Conservation (phyloP, 495 filamentous ascomycete species). For the Amphirosellinia nigrospora region DNA sequence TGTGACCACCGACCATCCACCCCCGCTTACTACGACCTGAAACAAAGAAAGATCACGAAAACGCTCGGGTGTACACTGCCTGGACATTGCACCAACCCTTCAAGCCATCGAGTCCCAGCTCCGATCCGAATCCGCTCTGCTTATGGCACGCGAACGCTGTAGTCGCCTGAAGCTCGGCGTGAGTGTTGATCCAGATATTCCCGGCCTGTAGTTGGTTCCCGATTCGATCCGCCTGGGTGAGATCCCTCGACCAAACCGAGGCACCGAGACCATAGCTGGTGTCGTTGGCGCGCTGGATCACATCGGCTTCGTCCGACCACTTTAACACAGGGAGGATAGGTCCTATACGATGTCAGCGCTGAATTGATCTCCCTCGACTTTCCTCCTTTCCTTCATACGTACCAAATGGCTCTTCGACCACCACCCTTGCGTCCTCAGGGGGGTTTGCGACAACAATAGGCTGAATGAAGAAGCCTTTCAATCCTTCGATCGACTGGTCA, state of each 20-base stretch:
- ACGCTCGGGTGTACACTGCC: conserved; percentile 25
- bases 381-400: not conserved
- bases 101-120: conserved; percentile 56
- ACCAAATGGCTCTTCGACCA: conserved; percentile 54
- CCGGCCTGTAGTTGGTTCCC: conserved; percentile 58
- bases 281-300: conserved; percentile 59
- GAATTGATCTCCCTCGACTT: not conserved
- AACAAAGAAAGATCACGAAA: not conserved
- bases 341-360: conserved; percentile 28
- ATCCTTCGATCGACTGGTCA: conserved; percentile 36
- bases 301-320: conserved; percentile 62
- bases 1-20: not conserved
- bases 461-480: conserved; percentile 56
- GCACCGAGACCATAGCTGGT: conserved; percentile 60
- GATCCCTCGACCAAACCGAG: conserved; percentile 58
- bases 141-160: conserved; percentile 62
- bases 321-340: conserved; percentile 62
- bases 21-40: not conserved
- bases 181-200: conserved; percentile 60
- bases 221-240: conserved; percentile 53
- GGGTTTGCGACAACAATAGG: conserved; percentile 67
- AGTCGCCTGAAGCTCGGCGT: conserved; percentile 39
- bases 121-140: conserved; percentile 61
- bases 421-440: conserved; percentile 57
- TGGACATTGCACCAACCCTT: conserved; percentile 59